Evolutionary conservation across 805 yeast genomes (phyloP).

Genomic region (Yarrowia bubula): DNA sequence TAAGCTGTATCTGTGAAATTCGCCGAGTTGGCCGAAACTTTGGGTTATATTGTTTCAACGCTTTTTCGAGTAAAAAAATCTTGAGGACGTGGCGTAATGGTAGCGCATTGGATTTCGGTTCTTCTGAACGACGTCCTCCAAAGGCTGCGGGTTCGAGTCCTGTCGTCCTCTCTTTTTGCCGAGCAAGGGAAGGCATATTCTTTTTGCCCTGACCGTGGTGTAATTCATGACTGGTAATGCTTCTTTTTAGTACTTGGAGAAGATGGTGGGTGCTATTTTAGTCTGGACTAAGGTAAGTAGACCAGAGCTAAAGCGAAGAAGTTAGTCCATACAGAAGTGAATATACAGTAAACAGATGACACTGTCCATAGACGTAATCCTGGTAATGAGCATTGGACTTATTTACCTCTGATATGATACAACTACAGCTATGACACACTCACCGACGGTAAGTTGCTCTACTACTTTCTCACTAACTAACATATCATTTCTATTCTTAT

Average conservation of each 20-base stretch:
- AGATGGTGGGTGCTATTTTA: too few species aligned
- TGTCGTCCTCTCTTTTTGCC: constrained; percentile 15
- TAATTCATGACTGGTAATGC: background rate
- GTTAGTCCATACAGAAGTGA: too few species aligned
- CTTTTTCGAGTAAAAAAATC: background rate
- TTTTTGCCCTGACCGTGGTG: too few species aligned
- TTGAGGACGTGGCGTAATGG: constrained; percentile 23
- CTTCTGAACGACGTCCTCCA: constrained; percentile 26
- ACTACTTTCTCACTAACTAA: background rate
- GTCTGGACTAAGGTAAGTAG: too few species aligned
- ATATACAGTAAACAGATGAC: too few species aligned
- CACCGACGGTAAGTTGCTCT: too few species aligned
- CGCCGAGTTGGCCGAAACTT: background rate
- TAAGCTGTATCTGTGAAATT: background rate
- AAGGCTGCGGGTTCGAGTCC: constrained; percentile 26
- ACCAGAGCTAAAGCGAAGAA: too few species aligned
- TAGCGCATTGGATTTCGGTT: constrained; percentile 26
- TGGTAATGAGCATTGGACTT: too few species aligned
- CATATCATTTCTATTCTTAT: background rate
- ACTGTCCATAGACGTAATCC: too few species aligned
- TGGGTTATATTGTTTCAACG: background rate
- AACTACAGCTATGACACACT: too few species aligned
- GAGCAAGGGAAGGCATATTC: too few species aligned
- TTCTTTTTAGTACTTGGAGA: background rate
- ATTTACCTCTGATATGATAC: too few species aligned